Base-by-base conservation (phyloP, 1,284 basidiomycete species). In the Trichosporon ovoides region DNA sequence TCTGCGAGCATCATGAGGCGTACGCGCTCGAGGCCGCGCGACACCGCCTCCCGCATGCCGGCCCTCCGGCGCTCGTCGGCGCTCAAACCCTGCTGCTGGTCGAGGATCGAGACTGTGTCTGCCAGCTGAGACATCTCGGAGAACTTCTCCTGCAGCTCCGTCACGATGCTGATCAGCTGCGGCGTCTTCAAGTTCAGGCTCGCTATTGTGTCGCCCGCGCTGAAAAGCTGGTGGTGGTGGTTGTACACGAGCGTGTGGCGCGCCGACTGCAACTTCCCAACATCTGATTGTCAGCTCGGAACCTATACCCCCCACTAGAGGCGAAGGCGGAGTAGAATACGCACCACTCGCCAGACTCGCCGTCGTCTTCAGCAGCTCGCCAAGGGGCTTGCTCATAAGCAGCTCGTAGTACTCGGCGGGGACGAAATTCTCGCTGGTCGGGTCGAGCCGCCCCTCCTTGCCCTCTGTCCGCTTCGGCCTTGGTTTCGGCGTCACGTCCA, bases 211-310 rank as follows among this genome's bases (percentile, higher is more conserved):
- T 77, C 73, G 14, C 74, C 74, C 1, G 76, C 76, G 33, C 63
- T 63, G 63, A 78, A 78, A 7, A 78, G 69, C 71, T 78, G 74
- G 60, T 77, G 74, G 65, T 78, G 76, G 58, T 78, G 76, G 55
- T 78, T 76, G 62, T 78, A 78, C 16, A 78, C 76, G 7, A 78
- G 62, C 33, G 68, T 67, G 58, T 78, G 73, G 33, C 74, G 59
- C 5, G 74, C 73, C 2, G 69, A 69, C 55, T 76, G 68, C 37
- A 78, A 63, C 38, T 70, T 67, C 24, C 70, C 68, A 34, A 75
- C 68, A 52, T 78, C 76, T 76, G 56, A 5, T 35, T 13, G 50
- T 60, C 43, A 61, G 37, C 20, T 52, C 14, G 7, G 36, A 38
- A 19, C 37, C 24, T 38, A 31, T 12, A 13, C 22, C n/a, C n/a